These are phyloP conservation scores for Coemansia sp. DNA, from an alignment of 192 early-diverging fungal genomes.

Conservation along the genomic window DNA sequence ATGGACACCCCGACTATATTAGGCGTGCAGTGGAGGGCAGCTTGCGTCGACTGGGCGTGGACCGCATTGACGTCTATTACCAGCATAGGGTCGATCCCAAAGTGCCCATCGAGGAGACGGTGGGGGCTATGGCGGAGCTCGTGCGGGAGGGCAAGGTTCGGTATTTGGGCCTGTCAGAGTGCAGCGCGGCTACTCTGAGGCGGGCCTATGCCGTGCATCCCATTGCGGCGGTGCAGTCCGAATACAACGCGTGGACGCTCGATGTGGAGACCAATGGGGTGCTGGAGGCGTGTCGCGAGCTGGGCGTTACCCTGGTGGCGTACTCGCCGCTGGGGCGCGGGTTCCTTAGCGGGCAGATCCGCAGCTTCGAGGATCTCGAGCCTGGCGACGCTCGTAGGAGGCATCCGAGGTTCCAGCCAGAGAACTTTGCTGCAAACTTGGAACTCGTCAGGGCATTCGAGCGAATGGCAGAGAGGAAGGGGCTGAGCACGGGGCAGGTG, in stretches of 20 bases:
- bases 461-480: slow-evolving; percentile 53
- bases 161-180: slow-evolving; percentile 63
- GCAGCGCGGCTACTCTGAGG: slow-evolving; percentile 58
- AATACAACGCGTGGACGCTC: slow-evolving; percentile 57
- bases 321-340: slow-evolving; percentile 74
- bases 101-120: slow-evolving; percentile 63
- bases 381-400: slow-evolving; percentile 53
- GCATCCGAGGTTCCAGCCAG: slow-evolving; percentile 59
- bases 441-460: slow-evolving; percentile 57
- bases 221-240: slow-evolving; percentile 55
- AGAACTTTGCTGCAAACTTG: slow-evolving; percentile 59
- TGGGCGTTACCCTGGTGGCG: slow-evolving; percentile 72
- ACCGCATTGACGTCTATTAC: slow-evolving; percentile 66
- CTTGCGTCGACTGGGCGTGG: slow-evolving; percentile 56
- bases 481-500: slow-evolving; percentile 54
- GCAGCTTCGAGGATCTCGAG: slow-evolving; percentile 54
- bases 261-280: slow-evolving; percentile 66
- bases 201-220: slow-evolving; percentile 69
- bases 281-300: slow-evolving; percentile 66
- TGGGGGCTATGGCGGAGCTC: slow-evolving; percentile 62
- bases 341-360: slow-evolving; percentile 62
- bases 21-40: slow-evolving; percentile 43
- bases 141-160: slow-evolving; percentile 66
- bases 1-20: slow-evolving; percentile 55
- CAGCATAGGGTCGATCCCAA: slow-evolving; percentile 61